A percentile compares a stretch with the other conserved stretches of the same genome.
Evolutionary conservation across 345 rosid species (phyloP).

Genomic region (Acer saccharum): DNA sequence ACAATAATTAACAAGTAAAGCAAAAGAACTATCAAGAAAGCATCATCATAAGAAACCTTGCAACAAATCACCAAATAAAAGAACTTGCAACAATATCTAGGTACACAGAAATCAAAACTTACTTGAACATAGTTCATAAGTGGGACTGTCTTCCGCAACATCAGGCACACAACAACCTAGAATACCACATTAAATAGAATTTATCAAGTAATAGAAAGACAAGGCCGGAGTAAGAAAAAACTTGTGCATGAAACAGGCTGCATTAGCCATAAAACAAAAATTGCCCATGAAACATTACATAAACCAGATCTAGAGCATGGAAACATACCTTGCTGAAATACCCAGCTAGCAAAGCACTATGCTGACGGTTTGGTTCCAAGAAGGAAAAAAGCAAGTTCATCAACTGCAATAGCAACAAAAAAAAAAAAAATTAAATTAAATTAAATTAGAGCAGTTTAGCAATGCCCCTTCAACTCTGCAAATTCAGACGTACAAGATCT

Average conservation of each 20-base stretch:
- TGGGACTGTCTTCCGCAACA: conserved; percentile 91
- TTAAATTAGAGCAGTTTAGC: conserved; percentile 16
- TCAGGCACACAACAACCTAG: conserved; percentile 93
- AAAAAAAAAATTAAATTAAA: conserved; percentile 21
- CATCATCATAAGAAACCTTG: background rate
- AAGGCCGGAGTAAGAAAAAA: background rate
- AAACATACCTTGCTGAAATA: conserved; percentile 93
- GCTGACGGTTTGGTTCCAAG: conserved; percentile 83
- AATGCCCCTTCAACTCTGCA: conserved; percentile 8
- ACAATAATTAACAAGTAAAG: background rate
- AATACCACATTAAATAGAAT: conserved; percentile 30
- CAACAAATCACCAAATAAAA: background rate
- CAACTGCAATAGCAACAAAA: conserved; percentile 50
- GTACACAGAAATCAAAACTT: conserved; percentile 28
- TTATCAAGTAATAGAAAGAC: conserved; percentile 7
- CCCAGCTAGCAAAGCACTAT: conserved; percentile 90
- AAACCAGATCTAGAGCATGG: background rate
- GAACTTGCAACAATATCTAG: conserved; percentile 1
- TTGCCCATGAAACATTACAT: background rate
- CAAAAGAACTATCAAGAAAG: background rate
- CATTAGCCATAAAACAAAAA: background rate
- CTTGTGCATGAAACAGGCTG: background rate
- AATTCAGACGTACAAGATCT: conserved; percentile 10
- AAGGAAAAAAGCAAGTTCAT: conserved; percentile 94
- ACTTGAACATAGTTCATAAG: conserved; percentile 95